Evolutionary conservation across 495 filamentous ascomycete genomes (phyloP), one percentile per base, ranked within the genome.

Genomic region (Ramalina intermedia): DNA sequence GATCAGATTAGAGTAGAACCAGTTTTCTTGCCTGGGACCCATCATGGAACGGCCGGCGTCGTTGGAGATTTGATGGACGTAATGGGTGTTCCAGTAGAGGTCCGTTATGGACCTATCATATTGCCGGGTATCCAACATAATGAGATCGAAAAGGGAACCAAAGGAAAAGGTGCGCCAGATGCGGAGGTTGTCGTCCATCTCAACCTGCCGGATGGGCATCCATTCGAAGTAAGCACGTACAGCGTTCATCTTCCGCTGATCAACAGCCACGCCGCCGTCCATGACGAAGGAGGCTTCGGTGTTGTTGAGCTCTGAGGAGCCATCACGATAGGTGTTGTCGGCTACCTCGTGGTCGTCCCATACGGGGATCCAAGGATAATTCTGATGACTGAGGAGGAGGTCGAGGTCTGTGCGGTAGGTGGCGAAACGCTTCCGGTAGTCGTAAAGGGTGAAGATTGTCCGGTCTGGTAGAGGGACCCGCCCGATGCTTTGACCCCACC

Each of bases 191-290:
- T 84, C 80, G 55, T 84, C 80, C 69, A 84, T 80, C 29, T 81
- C 78, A 13, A 81, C 71, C 58, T 79, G 78, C 20, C 77, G 49
- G 24, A 54, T 52, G 4, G 50, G 67, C 58, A 62, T 61, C 64
- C 67, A 84, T 54, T 84, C 79, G 43, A 82, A 84, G 57, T 82
- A 83, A 0, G 80, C 78, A 33, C 79, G 64, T 16, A 83, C 79
- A 4, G 81, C 80, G 50, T 83, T 80, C 70, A 81, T 79, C 62
- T 82, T 82, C n/a, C 79, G 67, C 55, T 82, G 78, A 44, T 82
- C 78, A 40, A 81, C 73, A 40, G 68, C 67, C n/a, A 81, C 69
- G 17, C 75, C 73, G 2, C 77, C 79, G 43, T 78, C 73, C 37
- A 62, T 52, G 41, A 80, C 63, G 57, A 81, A 82, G 0, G 76